Base-by-base conservation (phyloP, 805 yeast species). In the Teunomyces gatunensis region DNA sequence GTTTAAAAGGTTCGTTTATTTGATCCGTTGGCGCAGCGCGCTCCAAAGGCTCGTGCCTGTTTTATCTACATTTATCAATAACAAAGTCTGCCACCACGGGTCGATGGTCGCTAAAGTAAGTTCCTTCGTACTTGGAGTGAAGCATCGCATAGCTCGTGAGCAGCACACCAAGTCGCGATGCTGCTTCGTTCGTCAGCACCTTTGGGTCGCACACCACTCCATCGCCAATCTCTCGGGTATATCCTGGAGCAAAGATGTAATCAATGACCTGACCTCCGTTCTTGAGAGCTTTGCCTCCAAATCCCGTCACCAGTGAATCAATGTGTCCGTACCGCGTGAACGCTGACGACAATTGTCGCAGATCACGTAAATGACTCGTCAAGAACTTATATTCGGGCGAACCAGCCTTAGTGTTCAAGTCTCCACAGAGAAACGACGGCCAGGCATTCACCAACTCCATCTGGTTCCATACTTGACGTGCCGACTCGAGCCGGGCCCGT, bases 81-180 rank as follows among this genome's bases (percentile, higher is more conserved):
- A 23, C 11, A 32, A 54, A 65, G 42, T 67, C 71, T 2, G 62
- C 70, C 34, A 67, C 64, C 39, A 67, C 44, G 3, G 73, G 73
- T 25, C 73, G 56, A 51, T 67, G 73, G 49, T 67, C 71, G 49
- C 71, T 67, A 61, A 67, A 60, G 50, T 67, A 67, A 0, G 47
- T 47, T 4, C 68, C 68, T 33, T 61, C 57, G 45, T 52, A 68
- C 51, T 66, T 66, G 12, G 71, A 65, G 46, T 67, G 71, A 23
- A 67, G 51, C 49, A 67, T 44, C 17, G 65, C 71, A 51, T 54
- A 67, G 27, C 59, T 58, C n/a, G 47, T 47, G 12, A 65, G 49
- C 39, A 48, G 51, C 13, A 67, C 36, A 6, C 52, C 15, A 23
- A 36, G 10, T n/a, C 28, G 50, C 10, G 41, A 44, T 13, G 55